phyloP scores from a whole-genome alignment of 768 basidiomycete species.

The Hortiboletus flavorubellus region DNA sequence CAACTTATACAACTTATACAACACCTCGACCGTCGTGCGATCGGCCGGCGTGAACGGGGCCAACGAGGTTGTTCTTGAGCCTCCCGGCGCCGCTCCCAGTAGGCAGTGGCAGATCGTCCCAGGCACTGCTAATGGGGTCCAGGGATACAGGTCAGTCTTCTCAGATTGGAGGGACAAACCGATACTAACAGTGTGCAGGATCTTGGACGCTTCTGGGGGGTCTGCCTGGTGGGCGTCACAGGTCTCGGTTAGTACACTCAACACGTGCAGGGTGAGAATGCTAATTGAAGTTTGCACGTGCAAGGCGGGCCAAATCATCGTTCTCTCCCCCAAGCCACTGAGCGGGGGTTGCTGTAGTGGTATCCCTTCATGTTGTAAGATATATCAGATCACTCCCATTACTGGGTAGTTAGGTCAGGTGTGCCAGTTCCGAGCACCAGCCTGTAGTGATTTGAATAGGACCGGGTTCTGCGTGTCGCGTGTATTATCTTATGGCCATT shows the following conservation, averaged over 20 bases:
- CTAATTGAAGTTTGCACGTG: neutral
- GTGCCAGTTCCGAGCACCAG: too few species aligned
- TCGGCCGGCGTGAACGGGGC: neutral
- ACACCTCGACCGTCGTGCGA: neutral
- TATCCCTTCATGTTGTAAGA: slow-evolving; percentile 3
- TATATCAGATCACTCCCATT: too few species aligned
- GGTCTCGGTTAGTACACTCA: neutral
- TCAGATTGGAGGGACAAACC: too few species aligned
- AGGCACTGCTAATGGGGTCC: too few species aligned
- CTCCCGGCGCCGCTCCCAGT: rapidly evolving
- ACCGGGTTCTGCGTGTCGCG: neutral
- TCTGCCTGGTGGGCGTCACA: neutral
- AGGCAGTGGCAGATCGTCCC: neutral
- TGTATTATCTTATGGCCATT: too few species aligned
- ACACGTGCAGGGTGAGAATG: neutral
- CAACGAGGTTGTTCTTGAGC: neutral
- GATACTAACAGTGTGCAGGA: neutral
- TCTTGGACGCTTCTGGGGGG: neutral
- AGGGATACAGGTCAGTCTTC: neutral
- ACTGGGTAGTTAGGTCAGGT: too few species aligned
- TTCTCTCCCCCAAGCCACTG: too few species aligned
- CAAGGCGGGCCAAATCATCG: too few species aligned
- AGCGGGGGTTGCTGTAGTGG: neutral
- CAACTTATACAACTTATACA: neutral
- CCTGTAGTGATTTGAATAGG: neutral